Evolutionary conservation across 768 basidiomycete genomes (phyloP), one percentile per base, ranked within the genome.

Genomic region (Agaricus blazei): DNA sequence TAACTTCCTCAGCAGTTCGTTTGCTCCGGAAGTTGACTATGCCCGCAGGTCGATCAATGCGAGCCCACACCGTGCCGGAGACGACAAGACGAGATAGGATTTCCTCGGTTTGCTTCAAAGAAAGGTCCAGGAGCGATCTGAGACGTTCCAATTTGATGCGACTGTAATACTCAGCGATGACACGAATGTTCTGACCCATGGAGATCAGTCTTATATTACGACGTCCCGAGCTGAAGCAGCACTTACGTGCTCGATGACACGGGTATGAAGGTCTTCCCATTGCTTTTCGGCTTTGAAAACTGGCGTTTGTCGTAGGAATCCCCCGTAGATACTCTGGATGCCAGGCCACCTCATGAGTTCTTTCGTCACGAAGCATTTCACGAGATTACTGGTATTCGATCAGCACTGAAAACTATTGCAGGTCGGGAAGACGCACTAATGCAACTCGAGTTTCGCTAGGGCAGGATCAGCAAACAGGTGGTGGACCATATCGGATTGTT

Each of bases 341-440:
- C 93, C 91, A 1, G 96, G 93, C 97, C 97, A 99, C 61, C 95
- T 76, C 90, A 97, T 95, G 51, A 98, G 77, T 64, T 98, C 94
- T 51, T 83, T 84, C 1, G 93, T 97, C 41, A 85, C 85, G 68
- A 98, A 98, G 59, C 89, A 93, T 75, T 97, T 97, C 43, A 94
- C 83, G 37, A 98, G 83, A 60, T 94, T 93, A 63, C 96, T 98
- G 63, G n/a, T 40, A 37, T 47, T 40, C 48, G 37, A 43, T 65
- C 24, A 68, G 58, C 47, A 44, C 48, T 60, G 26, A 62, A 49
- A 38, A 42, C 24, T 2, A 43, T 40, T 41, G 1, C 60, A 45
- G 19, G 14, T 11, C 4, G 43, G 40, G 36, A 12, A 31, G 19
- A 68, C 74, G 71, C 74, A 97, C 94, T 87, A 86, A 67, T 95